Percentiles rank a stretch among this genome's conserved stretches.
Evolutionary conservation across 352 stramenopile species (phyloP).

Genomic region (Pythium rishiriense): DNA sequence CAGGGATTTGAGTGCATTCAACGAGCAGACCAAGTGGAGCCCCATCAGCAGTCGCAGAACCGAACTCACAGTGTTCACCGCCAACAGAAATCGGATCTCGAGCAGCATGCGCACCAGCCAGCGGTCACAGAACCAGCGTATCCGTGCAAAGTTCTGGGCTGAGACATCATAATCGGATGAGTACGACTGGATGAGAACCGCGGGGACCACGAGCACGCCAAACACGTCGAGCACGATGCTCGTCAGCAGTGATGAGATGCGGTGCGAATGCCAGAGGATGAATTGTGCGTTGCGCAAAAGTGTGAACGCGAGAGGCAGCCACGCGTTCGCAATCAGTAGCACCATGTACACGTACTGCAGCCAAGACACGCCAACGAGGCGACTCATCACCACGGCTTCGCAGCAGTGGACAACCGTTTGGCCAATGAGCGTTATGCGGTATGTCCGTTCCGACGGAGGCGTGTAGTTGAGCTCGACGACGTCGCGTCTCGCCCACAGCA

Average conservation of each 20-base stretch:
- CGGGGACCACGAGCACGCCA: constrained; percentile 16
- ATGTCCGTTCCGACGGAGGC: constrained; percentile 15
- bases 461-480: constrained; percentile 24
- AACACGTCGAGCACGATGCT: constrained; percentile 20
- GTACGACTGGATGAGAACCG: constrained; percentile 14
- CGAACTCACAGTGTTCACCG: constrained; percentile 3
- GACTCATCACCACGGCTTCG: constrained; percentile 13
- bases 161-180: constrained; percentile 10
- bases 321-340: constrained; percentile 16
- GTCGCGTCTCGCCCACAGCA: constrained; percentile 25
- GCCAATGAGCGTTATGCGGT: constrained; percentile 12
- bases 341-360: constrained; percentile 15
- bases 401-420: constrained; percentile 16
- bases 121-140: constrained; percentile 12
- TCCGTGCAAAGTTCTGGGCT: background rate
- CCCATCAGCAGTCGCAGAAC: constrained; percentile 8
- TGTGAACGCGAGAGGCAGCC: constrained; percentile 16
- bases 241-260: constrained; percentile 16
- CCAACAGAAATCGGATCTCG: constrained; percentile 21
- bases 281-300: constrained; percentile 19
- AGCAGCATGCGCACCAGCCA: constrained; percentile 20
- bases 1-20: constrained; percentile 30
- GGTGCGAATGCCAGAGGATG: constrained; percentile 28
- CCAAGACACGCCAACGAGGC: constrained; percentile 7
- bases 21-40: constrained; percentile 20